These are phyloP conservation scores for Auriscalpium vulgare DNA, from an alignment of 768 basidiomycete genomes.

Conservation along the genomic window DNA sequence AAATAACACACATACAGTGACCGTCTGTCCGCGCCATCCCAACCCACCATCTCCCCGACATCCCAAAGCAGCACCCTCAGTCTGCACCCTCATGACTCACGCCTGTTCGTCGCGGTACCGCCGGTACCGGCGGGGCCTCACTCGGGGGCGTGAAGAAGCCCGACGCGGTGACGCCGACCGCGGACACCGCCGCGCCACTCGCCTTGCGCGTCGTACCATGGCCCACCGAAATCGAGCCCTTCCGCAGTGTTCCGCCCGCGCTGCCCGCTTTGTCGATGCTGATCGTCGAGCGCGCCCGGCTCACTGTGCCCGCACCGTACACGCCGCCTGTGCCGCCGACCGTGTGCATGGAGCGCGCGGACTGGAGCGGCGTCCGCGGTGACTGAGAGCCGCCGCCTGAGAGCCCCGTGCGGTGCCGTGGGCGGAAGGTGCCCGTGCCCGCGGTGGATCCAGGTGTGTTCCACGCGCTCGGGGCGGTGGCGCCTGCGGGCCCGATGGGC, in stretches of 20 bases:
- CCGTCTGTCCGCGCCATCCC: not conserved
- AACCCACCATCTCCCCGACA: not conserved
- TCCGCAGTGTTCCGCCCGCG: conserved; percentile 23
- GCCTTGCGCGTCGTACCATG: conserved; percentile 53
- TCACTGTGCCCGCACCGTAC: conserved; percentile 28
- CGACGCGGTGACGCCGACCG: conserved; percentile 63
- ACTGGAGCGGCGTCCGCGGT: not conserved
- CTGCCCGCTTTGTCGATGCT: conserved; percentile 48
- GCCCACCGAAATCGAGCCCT: conserved; percentile 61
- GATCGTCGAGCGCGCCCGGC: conserved; percentile 48
- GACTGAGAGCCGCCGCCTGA: conserved; percentile 15
- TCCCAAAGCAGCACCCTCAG: too few species aligned
- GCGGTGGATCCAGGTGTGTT: conserved; percentile 10
- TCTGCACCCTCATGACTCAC: not conserved
- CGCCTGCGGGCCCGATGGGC: conserved; percentile 45
- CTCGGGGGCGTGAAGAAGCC: conserved; percentile 68
- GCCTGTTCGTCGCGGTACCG: not conserved
- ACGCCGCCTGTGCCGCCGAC: conserved; percentile 19
- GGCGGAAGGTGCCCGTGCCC: conserved; percentile 26
- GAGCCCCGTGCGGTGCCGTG: conserved; percentile 34
- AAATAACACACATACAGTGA: too few species aligned
- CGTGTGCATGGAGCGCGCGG: conserved; percentile 30
- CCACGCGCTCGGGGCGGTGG: conserved; percentile 33
- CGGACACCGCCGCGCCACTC: conserved; percentile 68
- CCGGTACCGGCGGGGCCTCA: conserved; percentile 4